phyloP scores from a whole-genome alignment of 495 filamentous ascomycete genomes.

The Monascus purpureus region DNA sequence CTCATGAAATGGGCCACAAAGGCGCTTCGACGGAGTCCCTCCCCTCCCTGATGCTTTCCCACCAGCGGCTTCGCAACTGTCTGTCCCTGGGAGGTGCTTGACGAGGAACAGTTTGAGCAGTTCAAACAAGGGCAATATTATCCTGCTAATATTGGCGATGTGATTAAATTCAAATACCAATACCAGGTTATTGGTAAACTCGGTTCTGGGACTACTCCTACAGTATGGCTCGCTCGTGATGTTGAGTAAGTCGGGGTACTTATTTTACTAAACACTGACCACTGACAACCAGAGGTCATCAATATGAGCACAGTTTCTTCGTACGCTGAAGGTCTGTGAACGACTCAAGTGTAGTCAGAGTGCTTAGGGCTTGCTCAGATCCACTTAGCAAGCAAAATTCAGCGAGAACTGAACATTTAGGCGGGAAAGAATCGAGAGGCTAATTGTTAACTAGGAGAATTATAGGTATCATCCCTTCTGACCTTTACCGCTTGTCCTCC shows the following conservation, averaged over 20 bases:
- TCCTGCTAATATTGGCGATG: constrained; percentile 38
- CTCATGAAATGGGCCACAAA: constrained; percentile 3
- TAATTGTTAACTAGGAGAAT: no score
- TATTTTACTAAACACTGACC: constrained; percentile 4
- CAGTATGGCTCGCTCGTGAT: constrained; percentile 41
- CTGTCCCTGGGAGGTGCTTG: constrained; percentile 13
- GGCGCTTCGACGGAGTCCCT: constrained; percentile 7
- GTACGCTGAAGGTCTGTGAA: no score
- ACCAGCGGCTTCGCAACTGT: constrained; percentile 10
- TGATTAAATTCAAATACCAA: constrained; percentile 33
- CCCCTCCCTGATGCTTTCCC: constrained; percentile 9
- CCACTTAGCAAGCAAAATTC: no score
- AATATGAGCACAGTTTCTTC: constrained; percentile 32
- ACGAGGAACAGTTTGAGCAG: constrained; percentile 32
- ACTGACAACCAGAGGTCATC: constrained; percentile 16
- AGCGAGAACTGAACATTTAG: no score
- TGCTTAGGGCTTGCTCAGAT: no score
- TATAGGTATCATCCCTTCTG: no score
- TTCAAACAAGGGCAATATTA: constrained; percentile 33
- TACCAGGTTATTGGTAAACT: constrained; percentile 42
- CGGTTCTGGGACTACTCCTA: constrained; percentile 38
- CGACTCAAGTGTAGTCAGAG: no score
- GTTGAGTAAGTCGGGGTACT: constrained; percentile 23
- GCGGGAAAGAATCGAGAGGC: no score
- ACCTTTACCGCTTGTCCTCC: no score